Evolutionary conservation across 306 rosid species (phyloP), one percentile per base, ranked within the genome.

Genomic region (Castanea crenata): DNA sequence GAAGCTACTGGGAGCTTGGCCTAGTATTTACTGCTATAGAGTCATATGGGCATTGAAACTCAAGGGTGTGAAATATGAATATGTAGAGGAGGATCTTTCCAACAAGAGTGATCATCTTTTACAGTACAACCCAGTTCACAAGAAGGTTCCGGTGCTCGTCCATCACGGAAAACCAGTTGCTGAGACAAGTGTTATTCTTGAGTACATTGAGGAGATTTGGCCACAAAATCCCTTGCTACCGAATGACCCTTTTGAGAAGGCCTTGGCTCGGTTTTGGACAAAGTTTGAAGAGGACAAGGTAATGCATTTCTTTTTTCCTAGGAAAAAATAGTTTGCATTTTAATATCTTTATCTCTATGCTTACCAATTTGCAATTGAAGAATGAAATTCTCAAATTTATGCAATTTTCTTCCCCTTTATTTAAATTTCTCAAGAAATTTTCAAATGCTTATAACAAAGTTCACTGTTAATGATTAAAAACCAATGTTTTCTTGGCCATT

Each of bases 161-260:
- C 92, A 91, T 58, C 77, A 31, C 10, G 91, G 85, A 73, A 87
- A 83, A 14, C 73, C 92, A 2, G 34, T 88, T 15, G 62, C 55
- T 5, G 95, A 87, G 65, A 87, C 89, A 64, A 55, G 76, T 34
- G 32, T 87, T 19, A 88, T 90, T 55, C 74, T 90, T 65, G 78
- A 88, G 46, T 88, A 88, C 70, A 84, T 91, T 25, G 88, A 89
- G 0, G 89, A 89, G n/a, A 82, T 64, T 0, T 87, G 88, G 83
- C 85, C 85, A 4, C 52, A 76, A 3, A 62, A 72, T 3, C 87
- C 90, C 7, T 8, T 87, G 67, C 75, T 84, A 19, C 85, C 89
- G 0, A 23, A 55, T 5, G 83, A 80, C 23, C 76, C 83, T 63
- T 23, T 31, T 69, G 83, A 64, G 9, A 83, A 78, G 70, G 83